Conservation (phyloP, 352 stramenopile species). For the Globisporangium paroecandrum region DNA sequence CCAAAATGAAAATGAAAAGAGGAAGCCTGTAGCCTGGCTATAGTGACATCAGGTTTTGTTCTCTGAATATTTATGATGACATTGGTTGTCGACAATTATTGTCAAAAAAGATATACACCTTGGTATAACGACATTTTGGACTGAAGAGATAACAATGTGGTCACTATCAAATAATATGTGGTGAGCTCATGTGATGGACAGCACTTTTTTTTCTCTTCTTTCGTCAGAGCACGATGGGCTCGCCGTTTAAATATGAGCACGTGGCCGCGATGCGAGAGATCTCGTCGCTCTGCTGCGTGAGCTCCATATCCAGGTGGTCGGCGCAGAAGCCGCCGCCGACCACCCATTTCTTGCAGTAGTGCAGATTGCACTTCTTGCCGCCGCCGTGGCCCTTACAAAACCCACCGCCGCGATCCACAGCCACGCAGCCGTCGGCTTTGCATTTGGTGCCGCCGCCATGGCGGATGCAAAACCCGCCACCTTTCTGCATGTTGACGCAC, state of each 20-base stretch:
- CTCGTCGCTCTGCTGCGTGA: slow-evolving; percentile 52
- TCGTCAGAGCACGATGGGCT: slow-evolving; percentile 53
- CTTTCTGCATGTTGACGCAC: slow-evolving; percentile 83
- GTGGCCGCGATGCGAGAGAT: slow-evolving; percentile 49
- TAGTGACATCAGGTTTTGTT: slow-evolving; percentile 6
- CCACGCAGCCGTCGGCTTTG: slow-evolving; percentile 53
- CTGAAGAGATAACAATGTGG: background rate
- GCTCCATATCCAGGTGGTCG: slow-evolving; percentile 61
- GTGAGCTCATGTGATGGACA: background rate
- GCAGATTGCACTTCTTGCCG: slow-evolving; percentile 70
- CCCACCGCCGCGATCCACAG: slow-evolving; percentile 74
- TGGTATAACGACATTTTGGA: background rate
- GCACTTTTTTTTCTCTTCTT: background rate
- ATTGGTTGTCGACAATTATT: background rate
- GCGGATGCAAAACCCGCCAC: slow-evolving; percentile 79
- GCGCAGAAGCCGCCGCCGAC: slow-evolving; percentile 69
- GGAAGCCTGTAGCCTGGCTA: background rate
- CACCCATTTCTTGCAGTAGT: slow-evolving; percentile 81
- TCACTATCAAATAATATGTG: background rate
- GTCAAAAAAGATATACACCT: background rate
- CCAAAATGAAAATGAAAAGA: background rate
- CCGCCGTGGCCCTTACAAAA: slow-evolving; percentile 83
- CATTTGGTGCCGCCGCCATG: slow-evolving; percentile 81
- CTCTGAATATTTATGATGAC: background rate
- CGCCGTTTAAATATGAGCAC: slow-evolving; percentile 69